A percentile compares a stretch with the other conserved stretches of the same genome.
Conservation (phyloP, 371 early-diverging fungal genomes). For the Lichtheimia ornata region DNA sequence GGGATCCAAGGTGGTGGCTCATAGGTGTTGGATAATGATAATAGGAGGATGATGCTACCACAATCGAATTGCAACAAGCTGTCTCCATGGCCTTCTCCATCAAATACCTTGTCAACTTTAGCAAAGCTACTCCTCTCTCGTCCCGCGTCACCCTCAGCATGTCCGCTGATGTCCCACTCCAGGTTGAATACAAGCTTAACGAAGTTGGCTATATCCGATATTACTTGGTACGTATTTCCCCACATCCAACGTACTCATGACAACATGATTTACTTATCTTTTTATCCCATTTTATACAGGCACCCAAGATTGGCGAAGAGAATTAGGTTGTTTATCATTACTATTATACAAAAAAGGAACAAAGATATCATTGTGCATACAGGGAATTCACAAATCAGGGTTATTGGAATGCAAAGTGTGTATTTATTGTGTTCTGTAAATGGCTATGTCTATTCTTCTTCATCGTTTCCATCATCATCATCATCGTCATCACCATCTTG, state of each 20-base stretch:
- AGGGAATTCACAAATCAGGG: background rate
- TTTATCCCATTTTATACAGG: constrained; percentile 12
- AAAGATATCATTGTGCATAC: background rate
- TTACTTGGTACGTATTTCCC: constrained; percentile 69
- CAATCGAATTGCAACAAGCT: constrained; percentile 78
- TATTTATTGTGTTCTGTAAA: too few species aligned
- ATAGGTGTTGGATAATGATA: constrained; percentile 1
- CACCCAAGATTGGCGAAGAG: constrained; percentile 52
- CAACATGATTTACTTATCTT: constrained; percentile 17
- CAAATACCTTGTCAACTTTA: constrained; percentile 93
- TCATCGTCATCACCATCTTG: too few species aligned
- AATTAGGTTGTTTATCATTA: constrained; percentile 10
- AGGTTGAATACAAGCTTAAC: constrained; percentile 93
- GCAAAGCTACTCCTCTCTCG: constrained; percentile 93
- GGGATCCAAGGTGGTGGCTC: background rate
- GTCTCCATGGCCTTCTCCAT: constrained; percentile 88
- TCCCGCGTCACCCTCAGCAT: constrained; percentile 79
- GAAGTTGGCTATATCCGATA: constrained; percentile 92
- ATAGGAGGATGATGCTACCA: constrained; percentile 71
- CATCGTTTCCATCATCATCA: too few species aligned
- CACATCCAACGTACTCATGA: constrained; percentile 63
- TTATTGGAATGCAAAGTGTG: too few species aligned
- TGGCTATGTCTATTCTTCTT: too few species aligned
- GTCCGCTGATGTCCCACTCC: constrained; percentile 86
- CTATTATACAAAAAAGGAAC: constrained; percentile 2